Evolutionary conservation across 2,329 filamentous ascomycete species (phyloP), one percentile per base, ranked within the genome.

Genomic region (Colletotrichum agaves): DNA sequence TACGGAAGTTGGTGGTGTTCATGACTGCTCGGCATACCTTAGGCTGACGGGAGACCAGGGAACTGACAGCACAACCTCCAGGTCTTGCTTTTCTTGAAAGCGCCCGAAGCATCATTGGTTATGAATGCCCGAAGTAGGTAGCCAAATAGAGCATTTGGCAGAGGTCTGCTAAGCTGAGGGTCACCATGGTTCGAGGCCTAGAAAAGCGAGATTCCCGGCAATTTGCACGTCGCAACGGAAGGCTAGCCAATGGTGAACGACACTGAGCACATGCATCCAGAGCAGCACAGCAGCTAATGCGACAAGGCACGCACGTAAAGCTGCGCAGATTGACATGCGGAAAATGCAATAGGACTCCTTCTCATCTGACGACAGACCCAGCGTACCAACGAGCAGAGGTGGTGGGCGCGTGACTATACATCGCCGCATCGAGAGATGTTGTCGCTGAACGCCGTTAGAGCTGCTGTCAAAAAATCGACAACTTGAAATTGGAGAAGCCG

Each of bases 401-500:
- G 41, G 41, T 62, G 50, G 59, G 58, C 33, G 63, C 37, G 35
- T 57, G 63, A 50, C 63, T 37, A 19, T 44, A 43, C 50, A 50
- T 37, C 43, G 27, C 57, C 49, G 63, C 57, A 47, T 61, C 49
- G 23, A 56, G 39, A 35, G 61, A 61, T 33, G 61, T 55, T 59
- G 64, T 50, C 57, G 33, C 15, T 52, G 31, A 53, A 63, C 31
- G 21, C 33, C 31, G 13, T 39, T 31, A 41, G 60, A 60, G 41
- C 53, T 62, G 63, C 60, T 71, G 69, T 71, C 67, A 70, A 71
- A 70, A 59, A 64, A 70, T 71, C 37, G 78, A 80, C 79, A 81
- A 73, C 79, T 81, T 75, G 75, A 83, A 83, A 81, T 73, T 74
- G 70, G 57, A 53, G 47, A 64, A 55, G 47, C 21, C 59, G 67